Conservation (phyloP, 352 stramenopile genomes). For the Phytophthora citrophthora region DNA sequence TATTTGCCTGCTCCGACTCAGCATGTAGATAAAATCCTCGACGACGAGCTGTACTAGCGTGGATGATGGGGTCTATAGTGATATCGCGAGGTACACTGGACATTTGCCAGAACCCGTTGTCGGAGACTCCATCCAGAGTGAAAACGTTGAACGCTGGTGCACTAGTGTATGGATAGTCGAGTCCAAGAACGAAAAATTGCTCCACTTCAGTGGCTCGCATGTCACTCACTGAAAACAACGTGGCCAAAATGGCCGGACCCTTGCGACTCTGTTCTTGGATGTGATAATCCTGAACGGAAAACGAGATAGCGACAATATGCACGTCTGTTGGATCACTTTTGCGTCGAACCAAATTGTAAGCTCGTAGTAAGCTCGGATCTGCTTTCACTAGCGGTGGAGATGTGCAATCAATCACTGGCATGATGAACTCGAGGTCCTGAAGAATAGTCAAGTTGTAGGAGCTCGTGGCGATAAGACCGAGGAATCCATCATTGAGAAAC, state of each 20-base stretch:
- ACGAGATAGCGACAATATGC: constrained; percentile 17
- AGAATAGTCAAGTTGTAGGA: constrained; percentile 44
- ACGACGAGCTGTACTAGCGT: constrained; percentile 34
- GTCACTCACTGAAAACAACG: constrained; percentile 36
- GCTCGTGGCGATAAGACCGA: constrained; percentile 16
- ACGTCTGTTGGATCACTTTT: constrained; percentile 28
- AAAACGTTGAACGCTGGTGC: constrained; percentile 16
- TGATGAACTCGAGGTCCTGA: constrained; percentile 34
- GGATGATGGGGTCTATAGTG: constrained; percentile 21
- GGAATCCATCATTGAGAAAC: constrained; percentile 26
- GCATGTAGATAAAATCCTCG: constrained; percentile 44
- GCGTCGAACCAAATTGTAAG: constrained; percentile 33
- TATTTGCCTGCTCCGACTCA: constrained; percentile 45
- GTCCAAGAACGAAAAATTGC: constrained; percentile 29
- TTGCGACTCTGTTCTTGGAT: constrained; percentile 22
- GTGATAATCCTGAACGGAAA: constrained; percentile 34
- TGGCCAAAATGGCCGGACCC: constrained; percentile 25
- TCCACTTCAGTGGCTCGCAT: constrained; percentile 25
- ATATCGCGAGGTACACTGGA: constrained; percentile 19
- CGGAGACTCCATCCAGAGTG: constrained; percentile 16
- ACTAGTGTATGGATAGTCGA: constrained; percentile 37
- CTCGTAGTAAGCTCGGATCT: constrained; percentile 31
- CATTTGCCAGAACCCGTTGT: constrained; percentile 29
- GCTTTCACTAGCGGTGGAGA: constrained; percentile 20
- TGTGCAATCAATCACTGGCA: constrained; percentile 33